These are phyloP conservation scores for Saccharomycopsis javanensis DNA, from an alignment of 805 yeast species.

Conservation along the genomic window DNA sequence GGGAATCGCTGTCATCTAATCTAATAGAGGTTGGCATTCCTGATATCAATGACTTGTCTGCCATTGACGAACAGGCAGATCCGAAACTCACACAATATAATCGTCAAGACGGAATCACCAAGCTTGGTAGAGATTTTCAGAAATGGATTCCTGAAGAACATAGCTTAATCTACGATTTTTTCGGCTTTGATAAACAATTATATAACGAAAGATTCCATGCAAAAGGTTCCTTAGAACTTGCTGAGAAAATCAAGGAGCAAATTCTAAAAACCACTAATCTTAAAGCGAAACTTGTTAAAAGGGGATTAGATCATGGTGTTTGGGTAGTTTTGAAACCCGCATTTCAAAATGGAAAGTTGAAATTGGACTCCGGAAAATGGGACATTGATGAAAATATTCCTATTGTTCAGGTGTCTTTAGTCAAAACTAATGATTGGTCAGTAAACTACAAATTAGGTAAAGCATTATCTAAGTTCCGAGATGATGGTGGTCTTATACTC, in stretches of 20 bases:
- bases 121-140: constrained; percentile 10
- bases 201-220: constrained; percentile 56
- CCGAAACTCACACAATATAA: not conserved
- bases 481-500: constrained; percentile 42
- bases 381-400: constrained; percentile 36
- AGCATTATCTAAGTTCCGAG: constrained; percentile 41
- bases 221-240: constrained; percentile 33
- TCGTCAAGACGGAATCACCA: not conserved
- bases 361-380: constrained; percentile 26
- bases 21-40: constrained; percentile 43
- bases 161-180: constrained; percentile 61
- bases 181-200: constrained; percentile 58
- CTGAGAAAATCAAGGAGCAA: constrained; percentile 34
- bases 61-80: not conserved
- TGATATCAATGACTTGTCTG: constrained; percentile 1
- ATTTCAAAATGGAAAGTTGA: constrained; percentile 29
- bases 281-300: constrained; percentile 32
- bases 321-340: constrained; percentile 78
- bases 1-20: constrained; percentile 43
- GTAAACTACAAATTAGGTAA: constrained; percentile 47
- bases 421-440: constrained; percentile 33
- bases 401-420: constrained; percentile 41
- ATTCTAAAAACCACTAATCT: constrained; percentile 28
- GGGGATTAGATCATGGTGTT: constrained; percentile 77
- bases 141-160: constrained; percentile 32